Evolutionary conservation across 2,329 filamentous ascomycete species (phyloP).

Genomic region (Reticulascus tulasneorum): DNA sequence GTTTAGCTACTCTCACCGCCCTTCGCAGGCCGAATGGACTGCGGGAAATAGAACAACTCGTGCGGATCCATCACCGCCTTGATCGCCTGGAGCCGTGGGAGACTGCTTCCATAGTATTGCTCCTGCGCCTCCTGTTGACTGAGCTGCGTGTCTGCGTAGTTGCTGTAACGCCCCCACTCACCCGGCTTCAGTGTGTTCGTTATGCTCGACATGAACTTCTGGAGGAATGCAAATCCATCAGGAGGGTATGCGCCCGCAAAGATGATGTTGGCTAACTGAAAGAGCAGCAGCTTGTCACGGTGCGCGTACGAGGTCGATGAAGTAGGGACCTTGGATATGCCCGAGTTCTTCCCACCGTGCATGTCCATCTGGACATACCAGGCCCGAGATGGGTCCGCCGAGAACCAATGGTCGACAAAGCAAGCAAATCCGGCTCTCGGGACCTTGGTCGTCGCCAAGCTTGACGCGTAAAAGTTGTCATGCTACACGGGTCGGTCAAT

Average conservation of each 20-base stretch:
- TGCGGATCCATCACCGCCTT: conserved; percentile 36
- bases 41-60: conserved; percentile 38
- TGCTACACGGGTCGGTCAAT: conserved; percentile 14
- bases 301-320: conserved; percentile 32
- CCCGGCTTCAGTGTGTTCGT: conserved; percentile 29
- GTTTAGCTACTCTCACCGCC: too few relatives aligned
- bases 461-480: conserved; percentile 25
- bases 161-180: conserved; percentile 46
- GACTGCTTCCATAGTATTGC: conserved; percentile 42
- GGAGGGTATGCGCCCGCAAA: conserved; percentile 23
- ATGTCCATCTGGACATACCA: conserved; percentile 32
- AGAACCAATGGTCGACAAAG: conserved; percentile 23
- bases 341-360: conserved; percentile 31
- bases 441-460: conserved; percentile 23
- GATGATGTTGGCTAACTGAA: conserved; percentile 43
- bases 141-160: conserved; percentile 49
- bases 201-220: conserved; percentile 37
- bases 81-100: conserved; percentile 30
- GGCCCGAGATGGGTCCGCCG: conserved; percentile 17
- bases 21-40: conserved; percentile 18
- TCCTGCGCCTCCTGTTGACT: conserved; percentile 41
- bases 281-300: conserved; percentile 44
- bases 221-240: conserved; percentile 24
- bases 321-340: conserved; percentile 23
- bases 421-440: conserved; percentile 17